Evolutionary conservation across 306 rosid species (phyloP).

Genomic region (cucumber (Cucumis sativus)): Cucumber_9930_V3 NC_026656.2:1908501-1909000

Average conservation of each 20-base stretch:
- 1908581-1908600: neutral
- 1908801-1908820: neutral
- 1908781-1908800: neutral
- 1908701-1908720: neutral
- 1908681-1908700: neutral
- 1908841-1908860: neutral
- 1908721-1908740: neutral
- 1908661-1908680: neutral
- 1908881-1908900: neutral
- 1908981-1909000: neutral
- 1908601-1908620: neutral
- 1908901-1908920: neutral
- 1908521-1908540: neutral
- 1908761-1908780: neutral
- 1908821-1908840: neutral
- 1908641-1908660: neutral
- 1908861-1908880: neutral
- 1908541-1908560: neutral
- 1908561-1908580: neutral
- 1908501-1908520: too few species aligned
- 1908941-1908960: neutral
- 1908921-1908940: neutral
- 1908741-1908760: neutral
- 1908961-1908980: neutral
- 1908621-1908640: neutral